Evolutionary conservation across 1,284 basidiomycete genomes (phyloP).

Genomic region (Leccinum pallidistipes): DNA sequence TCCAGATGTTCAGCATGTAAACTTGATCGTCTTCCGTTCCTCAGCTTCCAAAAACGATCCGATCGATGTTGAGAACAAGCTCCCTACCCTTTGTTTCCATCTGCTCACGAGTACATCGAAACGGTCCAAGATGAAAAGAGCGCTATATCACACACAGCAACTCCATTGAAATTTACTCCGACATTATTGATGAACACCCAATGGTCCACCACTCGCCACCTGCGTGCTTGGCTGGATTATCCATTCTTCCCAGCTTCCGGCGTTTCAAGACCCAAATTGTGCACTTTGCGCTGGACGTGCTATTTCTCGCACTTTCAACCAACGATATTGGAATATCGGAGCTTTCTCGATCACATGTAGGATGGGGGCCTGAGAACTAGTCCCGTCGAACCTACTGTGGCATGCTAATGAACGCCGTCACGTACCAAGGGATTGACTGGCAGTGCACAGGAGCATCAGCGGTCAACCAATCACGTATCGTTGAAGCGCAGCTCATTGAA

Average conservation of each 20-base stretch:
- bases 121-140: background rate
- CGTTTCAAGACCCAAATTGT: background rate
- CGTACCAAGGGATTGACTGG: background rate
- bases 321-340: background rate
- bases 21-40: background rate
- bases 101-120: background rate
- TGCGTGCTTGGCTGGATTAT: background rate
- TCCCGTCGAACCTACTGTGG: background rate
- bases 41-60: background rate
- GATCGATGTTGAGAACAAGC: background rate
- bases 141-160: background rate
- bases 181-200: background rate
- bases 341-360: background rate
- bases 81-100: background rate
- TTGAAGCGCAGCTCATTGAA: background rate
- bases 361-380: background rate
- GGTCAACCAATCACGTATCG: background rate
- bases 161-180: background rate
- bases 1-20: background rate
- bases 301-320: background rate
- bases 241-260: no score
- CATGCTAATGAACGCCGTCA: background rate
- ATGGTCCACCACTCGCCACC: background rate
- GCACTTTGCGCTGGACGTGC: background rate
- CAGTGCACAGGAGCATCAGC: background rate